Percentiles rank a stretch among this genome's conserved stretches.
These are phyloP conservation scores for Colletotrichum echinochloae DNA, from an alignment of 2,329 filamentous ascomycete species.

Conservation along the genomic window DNA sequence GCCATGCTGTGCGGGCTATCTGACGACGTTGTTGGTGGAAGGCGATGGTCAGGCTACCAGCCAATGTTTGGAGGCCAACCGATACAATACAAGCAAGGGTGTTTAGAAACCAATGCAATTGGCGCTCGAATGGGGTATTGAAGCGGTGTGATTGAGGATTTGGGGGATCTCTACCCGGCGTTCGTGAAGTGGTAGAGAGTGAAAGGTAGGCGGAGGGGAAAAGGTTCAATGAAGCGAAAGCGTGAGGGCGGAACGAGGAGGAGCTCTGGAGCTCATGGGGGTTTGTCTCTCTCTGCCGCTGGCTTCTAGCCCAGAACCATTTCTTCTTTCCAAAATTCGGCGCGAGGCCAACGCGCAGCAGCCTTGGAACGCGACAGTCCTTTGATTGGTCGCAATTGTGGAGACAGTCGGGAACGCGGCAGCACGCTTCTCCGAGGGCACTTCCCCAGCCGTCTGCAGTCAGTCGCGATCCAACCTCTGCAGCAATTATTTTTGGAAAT, in stretches of 20 bases:
- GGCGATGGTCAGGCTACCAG: neutral
- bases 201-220: too few species aligned
- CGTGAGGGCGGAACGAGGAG: constrained; percentile 2
- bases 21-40: neutral
- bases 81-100: too few species aligned
- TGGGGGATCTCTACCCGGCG: neutral
- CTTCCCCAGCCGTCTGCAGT: constrained; percentile 3
- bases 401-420: constrained; percentile 12
- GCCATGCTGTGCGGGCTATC: constrained; percentile 56
- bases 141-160: neutral
- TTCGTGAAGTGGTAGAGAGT: neutral
- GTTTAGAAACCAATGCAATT: neutral
- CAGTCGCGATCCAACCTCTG: neutral
- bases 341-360: constrained; percentile 38
- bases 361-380: constrained; percentile 37
- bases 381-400: constrained; percentile 26
- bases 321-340: constrained; percentile 38
- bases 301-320: neutral
- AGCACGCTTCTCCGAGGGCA: constrained; percentile 31
- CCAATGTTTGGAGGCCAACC: neutral
- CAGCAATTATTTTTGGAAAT: constrained; percentile 14
- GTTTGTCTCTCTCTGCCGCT: constrained; percentile 10
- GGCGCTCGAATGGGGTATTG: neutral
- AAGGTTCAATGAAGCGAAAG: neutral
- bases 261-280: constrained; percentile 29